Conservation (phyloP, 164 flowering plant species). For the Malania oleifera region DNA sequence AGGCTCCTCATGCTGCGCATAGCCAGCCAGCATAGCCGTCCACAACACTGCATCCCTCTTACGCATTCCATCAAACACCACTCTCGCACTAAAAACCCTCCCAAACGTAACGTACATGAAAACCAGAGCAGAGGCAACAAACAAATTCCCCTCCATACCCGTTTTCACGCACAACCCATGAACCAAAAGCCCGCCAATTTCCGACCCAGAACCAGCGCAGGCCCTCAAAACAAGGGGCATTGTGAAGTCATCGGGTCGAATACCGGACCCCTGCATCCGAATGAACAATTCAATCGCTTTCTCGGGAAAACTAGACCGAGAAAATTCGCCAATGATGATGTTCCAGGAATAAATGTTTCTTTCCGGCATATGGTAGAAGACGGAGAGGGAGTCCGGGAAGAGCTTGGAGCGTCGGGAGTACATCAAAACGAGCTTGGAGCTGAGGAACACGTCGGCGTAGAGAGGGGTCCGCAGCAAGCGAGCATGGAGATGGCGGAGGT, state of each 20-base stretch:
- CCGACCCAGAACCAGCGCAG: conserved; percentile 16
- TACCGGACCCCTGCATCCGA: not conserved
- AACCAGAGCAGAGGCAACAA: conserved; percentile 26
- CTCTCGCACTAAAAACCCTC: conserved; percentile 17
- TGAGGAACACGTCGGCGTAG: conserved; percentile 16
- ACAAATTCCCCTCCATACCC: conserved; percentile 24
- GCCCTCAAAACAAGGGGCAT: conserved; percentile 32
- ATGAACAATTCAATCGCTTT: not conserved
- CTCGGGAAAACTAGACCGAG: not conserved
- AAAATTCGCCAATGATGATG: not conserved
- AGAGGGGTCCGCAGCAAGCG: conserved; percentile 19
- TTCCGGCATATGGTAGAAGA: not conserved
- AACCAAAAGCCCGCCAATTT: conserved; percentile 11
- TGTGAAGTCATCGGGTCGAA: not conserved
- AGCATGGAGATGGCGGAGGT: conserved; percentile 21
- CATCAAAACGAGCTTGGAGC: conserved; percentile 17
- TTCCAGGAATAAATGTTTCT: not conserved
- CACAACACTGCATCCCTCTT: conserved; percentile 32
- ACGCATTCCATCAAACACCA: conserved; percentile 30
- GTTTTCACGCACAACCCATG: conserved; percentile 32
- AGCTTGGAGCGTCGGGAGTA: conserved; percentile 13
- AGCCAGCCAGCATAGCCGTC: conserved; percentile 40
- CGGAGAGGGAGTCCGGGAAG: conserved; percentile 5
- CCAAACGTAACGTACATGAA: conserved; percentile 26
- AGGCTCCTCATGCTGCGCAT: conserved; percentile 22